Conservation (phyloP, 805 yeast species). For the Starmerella tilneyi region DNA sequence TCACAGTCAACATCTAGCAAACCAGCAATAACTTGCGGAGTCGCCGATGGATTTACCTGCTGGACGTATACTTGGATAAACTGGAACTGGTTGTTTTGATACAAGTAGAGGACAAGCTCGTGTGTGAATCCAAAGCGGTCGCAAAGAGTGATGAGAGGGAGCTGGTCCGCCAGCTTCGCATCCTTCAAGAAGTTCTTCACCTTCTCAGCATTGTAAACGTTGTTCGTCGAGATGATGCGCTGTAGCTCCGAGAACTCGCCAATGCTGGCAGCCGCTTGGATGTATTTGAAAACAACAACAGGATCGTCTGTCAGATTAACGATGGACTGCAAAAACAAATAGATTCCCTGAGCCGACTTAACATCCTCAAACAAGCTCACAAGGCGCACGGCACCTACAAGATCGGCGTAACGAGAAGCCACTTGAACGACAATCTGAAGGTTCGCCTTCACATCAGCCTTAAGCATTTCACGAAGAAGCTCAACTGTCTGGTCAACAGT, state of each 20-base stretch:
- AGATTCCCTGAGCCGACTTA: conserved; percentile 85
- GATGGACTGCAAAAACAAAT: conserved; percentile 84
- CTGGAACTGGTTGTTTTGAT: conserved; percentile 91
- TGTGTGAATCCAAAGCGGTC: conserved; percentile 86
- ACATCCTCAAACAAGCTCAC: conserved; percentile 89
- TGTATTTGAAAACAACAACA: conserved; percentile 91
- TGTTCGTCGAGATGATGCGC: conserved; percentile 88
- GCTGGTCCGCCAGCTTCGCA: conserved; percentile 83
- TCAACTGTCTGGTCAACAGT: conserved; percentile 88
- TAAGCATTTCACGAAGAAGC: conserved; percentile 77
- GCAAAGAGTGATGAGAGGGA: conserved; percentile 92
- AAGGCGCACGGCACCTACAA: conserved; percentile 74
- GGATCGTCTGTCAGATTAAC: conserved; percentile 90
- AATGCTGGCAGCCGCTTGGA: conserved; percentile 83
- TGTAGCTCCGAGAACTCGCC: conserved; percentile 91
- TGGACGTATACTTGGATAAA: conserved; percentile 97
- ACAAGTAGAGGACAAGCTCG: conserved; percentile 83
- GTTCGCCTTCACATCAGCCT: conserved; percentile 69
- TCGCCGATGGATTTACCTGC: conserved; percentile 89
- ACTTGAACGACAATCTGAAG: conserved; percentile 91
- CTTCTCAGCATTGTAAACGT: conserved; percentile 90
- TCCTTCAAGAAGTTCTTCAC: conserved; percentile 96
- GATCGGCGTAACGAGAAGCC: conserved; percentile 90
- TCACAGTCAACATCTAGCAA: conserved; percentile 96
- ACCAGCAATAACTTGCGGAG: conserved; percentile 95